These are phyloP conservation scores for Theobroma grandiflorum DNA, from an alignment of 441 rosid genomes.

Conservation along the genomic window DNA sequence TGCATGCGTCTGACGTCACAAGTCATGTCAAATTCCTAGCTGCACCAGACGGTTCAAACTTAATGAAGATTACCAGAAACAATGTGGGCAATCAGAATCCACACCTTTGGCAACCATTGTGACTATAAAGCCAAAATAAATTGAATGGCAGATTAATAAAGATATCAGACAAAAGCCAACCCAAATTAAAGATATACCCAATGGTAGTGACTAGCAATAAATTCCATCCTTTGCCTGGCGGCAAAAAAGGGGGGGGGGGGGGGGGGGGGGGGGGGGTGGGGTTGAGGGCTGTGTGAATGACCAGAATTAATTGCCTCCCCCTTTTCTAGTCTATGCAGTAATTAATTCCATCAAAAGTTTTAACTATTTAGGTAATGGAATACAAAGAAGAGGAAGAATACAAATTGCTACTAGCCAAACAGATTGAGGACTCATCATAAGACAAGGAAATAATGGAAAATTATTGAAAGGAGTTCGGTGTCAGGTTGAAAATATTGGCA, in stretches of 20 bases:
- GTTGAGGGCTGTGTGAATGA: too few relatives aligned
- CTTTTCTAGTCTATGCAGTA: background rate
- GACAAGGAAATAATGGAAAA: background rate
- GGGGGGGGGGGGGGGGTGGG: too few relatives aligned
- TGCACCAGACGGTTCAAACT: background rate
- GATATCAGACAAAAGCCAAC: background rate
- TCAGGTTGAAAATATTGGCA: background rate
- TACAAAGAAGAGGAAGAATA: background rate
- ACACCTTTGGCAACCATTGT: background rate
- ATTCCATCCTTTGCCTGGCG: background rate
- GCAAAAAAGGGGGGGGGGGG: background rate
- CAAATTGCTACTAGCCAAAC: slow-evolving; percentile 20
- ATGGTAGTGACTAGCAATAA: slow-evolving; percentile 10
- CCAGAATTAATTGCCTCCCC: background rate
- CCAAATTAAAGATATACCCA: background rate
- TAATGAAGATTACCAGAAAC: background rate
- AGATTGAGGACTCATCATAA: background rate
- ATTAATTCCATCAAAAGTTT: background rate
- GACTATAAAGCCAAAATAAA: background rate
- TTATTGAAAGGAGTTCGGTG: background rate
- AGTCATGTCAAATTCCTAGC: background rate
- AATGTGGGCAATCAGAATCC: background rate
- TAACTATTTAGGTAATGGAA: background rate
- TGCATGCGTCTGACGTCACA: slow-evolving; percentile 6
- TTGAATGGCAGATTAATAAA: background rate